Base-by-base conservation (phyloP, 768 basidiomycete species). In the Mycena rosella region DNA sequence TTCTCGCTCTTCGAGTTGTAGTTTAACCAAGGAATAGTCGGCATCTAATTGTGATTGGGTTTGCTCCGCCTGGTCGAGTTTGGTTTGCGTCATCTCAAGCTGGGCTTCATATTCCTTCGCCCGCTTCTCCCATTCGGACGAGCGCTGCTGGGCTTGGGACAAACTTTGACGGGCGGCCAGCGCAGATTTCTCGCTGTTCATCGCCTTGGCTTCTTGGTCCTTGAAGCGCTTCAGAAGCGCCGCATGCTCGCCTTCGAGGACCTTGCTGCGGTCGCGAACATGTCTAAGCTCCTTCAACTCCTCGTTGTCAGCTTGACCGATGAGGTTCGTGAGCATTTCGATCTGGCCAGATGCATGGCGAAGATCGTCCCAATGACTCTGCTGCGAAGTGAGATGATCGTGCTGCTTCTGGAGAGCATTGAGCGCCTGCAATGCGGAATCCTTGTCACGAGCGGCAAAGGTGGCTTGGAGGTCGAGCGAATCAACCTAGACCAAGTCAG, bases 71-170 rank as follows among this genome's bases (percentile, higher is more conserved):
- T 91, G 87, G 38, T 95, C 91, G 18, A 93, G 76, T 73, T 86
- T 86, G 34, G 87, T 88, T 67, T 83, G 85, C 30, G 83, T 84
- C 71, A 84, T 74, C 74, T 91, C 90, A 22, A 94, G 77, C 62
- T 90, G 86, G 24, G 82, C 80, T 77, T 94, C 91, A 47, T 85
- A 85, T 68, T 93, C 91, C 73, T 89, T 89, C 22, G 91, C 88
- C 26, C 89, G 89, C 68, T 86, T 86, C 78, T 96, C 94, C 93
- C 92, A 95, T 72, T 96, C 94, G 4, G 86, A 80, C 3, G 92
- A 86, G 27, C 92, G 91, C 75, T 94, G 92, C 67, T 95, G 91
- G 24, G 91, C 89, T 69, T 91, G 89, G 24, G 85, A 78, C 30
- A 95, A 83, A 75, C 78, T 91, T 75, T 93, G 89, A 47, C 88